Percentiles rank a stretch among this genome's conserved stretches.
phyloP scores from a whole-genome alignment of 371 early-diverging fungal species.

The Lichtheimia hyalospora region DNA sequence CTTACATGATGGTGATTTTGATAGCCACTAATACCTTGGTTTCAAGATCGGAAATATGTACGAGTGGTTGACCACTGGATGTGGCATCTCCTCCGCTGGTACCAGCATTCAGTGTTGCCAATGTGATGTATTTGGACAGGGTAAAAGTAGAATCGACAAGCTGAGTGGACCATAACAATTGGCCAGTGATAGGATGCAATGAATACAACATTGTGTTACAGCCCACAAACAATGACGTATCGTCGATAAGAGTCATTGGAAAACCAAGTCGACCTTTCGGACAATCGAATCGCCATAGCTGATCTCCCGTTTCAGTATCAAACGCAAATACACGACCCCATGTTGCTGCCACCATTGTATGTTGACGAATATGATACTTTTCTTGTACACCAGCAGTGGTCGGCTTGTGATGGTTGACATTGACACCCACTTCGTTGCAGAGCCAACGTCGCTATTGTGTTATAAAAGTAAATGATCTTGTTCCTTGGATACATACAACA shows the following conservation, averaged over 20 bases:
- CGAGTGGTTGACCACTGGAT: background rate
- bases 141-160: background rate
- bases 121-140: background rate
- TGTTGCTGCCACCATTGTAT: background rate
- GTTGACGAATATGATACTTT: background rate
- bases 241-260: background rate
- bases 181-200: background rate
- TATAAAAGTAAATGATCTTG: background rate
- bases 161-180: background rate
- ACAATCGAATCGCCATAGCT: constrained; percentile 2
- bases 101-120: background rate
- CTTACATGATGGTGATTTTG: background rate
- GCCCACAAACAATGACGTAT: background rate
- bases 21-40: background rate
- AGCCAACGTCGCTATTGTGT: constrained; percentile 7
- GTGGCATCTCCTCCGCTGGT: background rate
- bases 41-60: background rate
- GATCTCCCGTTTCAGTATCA: constrained; percentile 1
- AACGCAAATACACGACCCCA: constrained; percentile 7
- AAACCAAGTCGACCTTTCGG: constrained; percentile 6
- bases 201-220: constrained; percentile 7
- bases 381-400: background rate
- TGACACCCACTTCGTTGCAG: constrained; percentile 5
- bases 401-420: background rate
- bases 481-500: background rate